Base-by-base conservation (phyloP, 1,139 yeast genomes). In the Debaryomyces nepalensis region DNA sequence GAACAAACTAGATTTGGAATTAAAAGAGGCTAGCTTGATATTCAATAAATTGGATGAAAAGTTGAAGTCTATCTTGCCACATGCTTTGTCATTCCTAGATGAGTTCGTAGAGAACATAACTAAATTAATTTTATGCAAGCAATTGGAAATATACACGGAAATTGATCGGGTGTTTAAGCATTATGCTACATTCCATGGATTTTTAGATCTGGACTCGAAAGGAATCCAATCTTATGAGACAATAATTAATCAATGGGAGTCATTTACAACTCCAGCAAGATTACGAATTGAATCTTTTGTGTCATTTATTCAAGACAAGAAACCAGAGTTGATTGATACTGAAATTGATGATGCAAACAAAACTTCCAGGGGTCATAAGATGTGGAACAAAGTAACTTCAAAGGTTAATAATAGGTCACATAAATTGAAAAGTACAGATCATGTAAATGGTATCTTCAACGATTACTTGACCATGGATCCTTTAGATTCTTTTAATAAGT, bases 41-140 rank as follows among this genome's bases (percentile, higher is more conserved):
- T 77, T 61, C 48, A 54, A 57, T 16, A 66, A 64, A 8, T 50
- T 76, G 15, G 75, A 75, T 53, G 63, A 61, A 11, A 75, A 73
- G 45, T 56, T 72, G 11, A 66, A 65, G 41, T 40, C 69, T 4
- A 53, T 66, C 2, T 61, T 80, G 16, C 86, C 86, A 2, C 76
- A 72, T 45, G 62, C 74, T 3, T 57, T 77, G 39, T 57, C 67
- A 5, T 64, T 71, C 31, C 57, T 80, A 43, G 80, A 80, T 24
- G 84, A 81, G 55, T 79, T 79, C 48, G 61, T 80, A 11, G 77
- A 71, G 35, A 61, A 63, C 35, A 46, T 78, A 9, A 60, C 76
- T 4, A 61, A 69, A 42, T 60, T 64, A 51, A 46, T 61, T 38
- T 22, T 75, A 45, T 58, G 66, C 54, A 58, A 69, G 51, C 65